Evolutionary conservation across 352 stramenopile species (phyloP), one percentile per base, ranked within the genome.

Genomic region (Phytopythium ostracodes): DNA sequence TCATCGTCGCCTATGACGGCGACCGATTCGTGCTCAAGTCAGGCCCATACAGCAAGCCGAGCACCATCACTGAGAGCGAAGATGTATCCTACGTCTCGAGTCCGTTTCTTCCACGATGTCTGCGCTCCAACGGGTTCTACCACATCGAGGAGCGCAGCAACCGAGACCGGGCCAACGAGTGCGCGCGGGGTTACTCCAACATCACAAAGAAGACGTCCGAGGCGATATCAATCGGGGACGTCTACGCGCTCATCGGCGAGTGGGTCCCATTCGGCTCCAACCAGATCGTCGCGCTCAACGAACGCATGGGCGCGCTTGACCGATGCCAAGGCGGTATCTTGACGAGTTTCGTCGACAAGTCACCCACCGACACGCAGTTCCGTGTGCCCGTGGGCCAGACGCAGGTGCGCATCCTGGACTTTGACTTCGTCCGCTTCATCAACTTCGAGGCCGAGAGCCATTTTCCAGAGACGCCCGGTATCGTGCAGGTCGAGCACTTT

Each of bases 371-470:
- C 57, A 93, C 80, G 51, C 91, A 87, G 64, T 95, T 98, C 59
- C 79, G 75, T 22, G 79, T 96, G 14, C 81, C 83, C 18, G 89
- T 97, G 14, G 96, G 98, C 8, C 88, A 98, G 43, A 99, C 96
- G 1, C 87, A 88, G 53, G 92, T 99, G 17, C 88, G 96, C 46
- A 98, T 99, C 56, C 77, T 99, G 4, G 97, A 99, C 69, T 99
- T 98, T 64, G 97, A 97, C 44, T 95, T 98, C 49, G 96, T 97
- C 27, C 96, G 98, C 47, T 97, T 98, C 65, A 98, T 98, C 59
- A 99, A 99, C 69, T 99, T 99, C 64, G 97, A 99, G 69, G 97
- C 97, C 27, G 96, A 99, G 67, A 98, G 98, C 61, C 86, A 98
- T 55, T 98, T 98, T 67, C 87, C 94, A 22, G 94, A 98, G 78